phyloP scores from a whole-genome alignment of 306 rosid species.

The Geum urbanum region DNA sequence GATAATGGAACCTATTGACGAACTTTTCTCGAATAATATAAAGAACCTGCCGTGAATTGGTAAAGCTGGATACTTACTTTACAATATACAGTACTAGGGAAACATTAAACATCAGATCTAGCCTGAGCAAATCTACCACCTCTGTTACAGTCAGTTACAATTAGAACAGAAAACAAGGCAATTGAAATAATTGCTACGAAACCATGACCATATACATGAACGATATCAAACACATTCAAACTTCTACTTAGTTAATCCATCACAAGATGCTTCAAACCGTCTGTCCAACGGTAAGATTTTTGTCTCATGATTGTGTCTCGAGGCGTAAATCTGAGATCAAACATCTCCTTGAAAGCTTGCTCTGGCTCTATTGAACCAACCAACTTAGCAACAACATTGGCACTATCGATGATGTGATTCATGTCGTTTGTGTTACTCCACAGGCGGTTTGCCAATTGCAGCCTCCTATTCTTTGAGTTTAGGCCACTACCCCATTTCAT shows the following conservation, averaged over 20 bases:
- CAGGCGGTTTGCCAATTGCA: conserved; percentile 57
- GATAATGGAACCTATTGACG: too few relatives aligned
- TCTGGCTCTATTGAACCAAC: conserved; percentile 73
- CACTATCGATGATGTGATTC: conserved; percentile 69
- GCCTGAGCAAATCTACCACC: conserved; percentile 28
- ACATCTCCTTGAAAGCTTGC: conserved; percentile 91
- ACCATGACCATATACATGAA: conserved; percentile 28
- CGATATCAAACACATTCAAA: conserved; percentile 14
- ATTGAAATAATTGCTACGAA: conserved; percentile 3
- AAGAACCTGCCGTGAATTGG: neutral
- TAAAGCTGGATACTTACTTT: neutral
- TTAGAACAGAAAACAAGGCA: conserved; percentile 11
- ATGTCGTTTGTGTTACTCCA: conserved; percentile 59
- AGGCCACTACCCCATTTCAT: conserved; percentile 66
- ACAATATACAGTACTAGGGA: conserved; percentile 15
- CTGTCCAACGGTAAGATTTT: conserved; percentile 48
- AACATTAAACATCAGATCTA: conserved; percentile 7
- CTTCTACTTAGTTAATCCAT: conserved; percentile 23
- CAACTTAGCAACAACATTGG: conserved; percentile 67
- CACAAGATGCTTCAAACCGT: conserved; percentile 40
- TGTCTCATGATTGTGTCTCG: conserved; percentile 29
- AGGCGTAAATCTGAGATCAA: conserved; percentile 92
- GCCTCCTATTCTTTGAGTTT: conserved; percentile 58
- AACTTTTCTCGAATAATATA: too few relatives aligned
- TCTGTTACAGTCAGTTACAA: conserved; percentile 40